These are phyloP conservation scores for Penicillium frequentans DNA, from an alignment of 2,329 filamentous ascomycete species.

Conservation along the genomic window DNA sequence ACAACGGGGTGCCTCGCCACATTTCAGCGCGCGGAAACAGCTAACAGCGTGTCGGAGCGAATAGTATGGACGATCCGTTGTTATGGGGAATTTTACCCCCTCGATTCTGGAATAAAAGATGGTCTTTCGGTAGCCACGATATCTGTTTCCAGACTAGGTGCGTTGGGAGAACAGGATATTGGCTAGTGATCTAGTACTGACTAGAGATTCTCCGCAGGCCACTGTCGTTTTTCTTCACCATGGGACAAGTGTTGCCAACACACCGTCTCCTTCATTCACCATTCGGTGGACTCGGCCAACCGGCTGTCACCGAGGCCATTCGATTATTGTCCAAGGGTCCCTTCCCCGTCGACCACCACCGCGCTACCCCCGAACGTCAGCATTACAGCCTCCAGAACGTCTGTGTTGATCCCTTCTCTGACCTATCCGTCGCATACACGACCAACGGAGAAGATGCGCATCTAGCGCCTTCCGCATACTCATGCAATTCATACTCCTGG, in stretches of 20 bases:
- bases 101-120: slow-evolving; percentile 74
- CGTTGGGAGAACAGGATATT: slow-evolving; percentile 14
- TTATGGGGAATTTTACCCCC: slow-evolving; percentile 88
- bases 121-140: slow-evolving; percentile 89
- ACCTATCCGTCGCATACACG: slow-evolving; percentile 42
- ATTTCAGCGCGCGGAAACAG: slow-evolving; percentile 14
- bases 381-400: slow-evolving; percentile 42
- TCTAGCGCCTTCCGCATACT: slow-evolving; percentile 69
- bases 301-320: slow-evolving; percentile 82
- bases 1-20: slow-evolving; percentile 14
- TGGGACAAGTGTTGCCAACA: slow-evolving; percentile 87
- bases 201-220: slow-evolving; percentile 48
- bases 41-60: slow-evolving; percentile 29
- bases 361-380: slow-evolving; percentile 34
- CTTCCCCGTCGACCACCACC: slow-evolving; percentile 52
- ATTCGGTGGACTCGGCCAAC: slow-evolving; percentile 83
- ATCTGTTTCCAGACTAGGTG: slow-evolving; percentile 90
- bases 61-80: slow-evolving; percentile 86
- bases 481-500: slow-evolving; percentile 73
- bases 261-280: slow-evolving; percentile 77
- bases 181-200: slow-evolving; percentile 1
- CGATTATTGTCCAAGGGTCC: slow-evolving; percentile 73
- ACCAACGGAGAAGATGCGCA: slow-evolving; percentile 51
- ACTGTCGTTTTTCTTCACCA: slow-evolving; percentile 75
- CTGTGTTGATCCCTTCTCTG: slow-evolving; percentile 49